A percentile compares a stretch with the other conserved stretches of the same genome.
These are phyloP conservation scores for Schizothecium vesticola DNA, from an alignment of 495 filamentous ascomycete species.

Conservation along the genomic window DNA sequence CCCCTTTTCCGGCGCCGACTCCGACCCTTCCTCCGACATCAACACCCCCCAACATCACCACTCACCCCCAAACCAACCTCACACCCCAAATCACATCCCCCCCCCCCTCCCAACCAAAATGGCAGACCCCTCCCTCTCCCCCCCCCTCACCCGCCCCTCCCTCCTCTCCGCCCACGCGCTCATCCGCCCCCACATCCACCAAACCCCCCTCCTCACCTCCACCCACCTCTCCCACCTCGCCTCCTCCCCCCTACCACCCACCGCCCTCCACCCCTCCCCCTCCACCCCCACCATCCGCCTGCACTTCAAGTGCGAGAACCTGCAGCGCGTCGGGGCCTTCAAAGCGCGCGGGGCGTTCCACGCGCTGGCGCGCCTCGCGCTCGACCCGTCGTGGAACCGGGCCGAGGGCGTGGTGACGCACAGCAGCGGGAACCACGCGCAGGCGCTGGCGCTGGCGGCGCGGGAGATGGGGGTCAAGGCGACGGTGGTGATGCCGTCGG, in stretches of 20 bases:
- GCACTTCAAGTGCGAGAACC: slow-evolving; percentile 97
- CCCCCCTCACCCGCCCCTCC: slow-evolving; percentile 61
- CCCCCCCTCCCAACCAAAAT: slow-evolving; percentile 25
- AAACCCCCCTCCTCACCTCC: slow-evolving; percentile 76
- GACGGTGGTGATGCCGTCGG: slow-evolving; percentile 85
- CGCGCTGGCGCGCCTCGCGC: slow-evolving; percentile 67
- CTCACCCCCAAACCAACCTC: not conserved
- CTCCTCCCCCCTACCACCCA: slow-evolving; percentile 31
- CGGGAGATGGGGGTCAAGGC: slow-evolving; percentile 54
- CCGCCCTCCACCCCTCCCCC: not conserved
- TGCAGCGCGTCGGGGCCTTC: slow-evolving; percentile 87
- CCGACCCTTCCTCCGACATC: not conserved
- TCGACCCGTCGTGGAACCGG: slow-evolving; percentile 55
- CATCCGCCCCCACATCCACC: slow-evolving; percentile 72
- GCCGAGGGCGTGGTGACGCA: slow-evolving; percentile 77
- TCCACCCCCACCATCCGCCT: slow-evolving; percentile 58
- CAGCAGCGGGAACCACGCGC: slow-evolving; percentile 94
- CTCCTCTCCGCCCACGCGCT: slow-evolving; percentile 64
- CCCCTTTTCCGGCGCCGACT: not conserved
- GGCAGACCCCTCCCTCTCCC: slow-evolving; percentile 45
- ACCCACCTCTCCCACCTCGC: slow-evolving; percentile 66
- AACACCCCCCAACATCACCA: not conserved
- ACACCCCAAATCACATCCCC: not conserved
- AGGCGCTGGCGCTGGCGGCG: slow-evolving; percentile 87
- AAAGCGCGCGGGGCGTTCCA: slow-evolving; percentile 90